Conservation (phyloP, 176 grass and related monocot species). For the Puccinellia tenuiflora region DNA sequence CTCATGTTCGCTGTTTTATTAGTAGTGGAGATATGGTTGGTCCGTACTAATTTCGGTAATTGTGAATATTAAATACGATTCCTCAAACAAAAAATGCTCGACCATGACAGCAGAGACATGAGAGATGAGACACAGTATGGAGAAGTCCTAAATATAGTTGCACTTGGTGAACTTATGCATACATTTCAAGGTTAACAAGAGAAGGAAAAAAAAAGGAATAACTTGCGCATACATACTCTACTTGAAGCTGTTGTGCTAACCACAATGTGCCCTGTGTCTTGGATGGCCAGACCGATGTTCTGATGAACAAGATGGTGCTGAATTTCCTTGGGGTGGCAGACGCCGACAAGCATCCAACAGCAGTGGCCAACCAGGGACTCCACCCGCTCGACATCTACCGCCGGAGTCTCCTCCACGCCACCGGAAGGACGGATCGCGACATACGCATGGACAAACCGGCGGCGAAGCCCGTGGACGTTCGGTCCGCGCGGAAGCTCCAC, state of each 20-base stretch:
- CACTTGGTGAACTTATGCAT: no score
- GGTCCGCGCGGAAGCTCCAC: slow-evolving; percentile 49
- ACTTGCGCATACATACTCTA: no score
- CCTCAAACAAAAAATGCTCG: no score
- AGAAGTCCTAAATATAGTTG: no score
- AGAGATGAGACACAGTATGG: no score
- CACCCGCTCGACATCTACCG: slow-evolving; percentile 51
- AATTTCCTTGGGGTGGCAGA: slow-evolving; percentile 25
- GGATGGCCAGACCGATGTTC: slow-evolving; percentile 9
- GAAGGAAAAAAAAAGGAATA: no score
- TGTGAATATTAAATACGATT: no score
- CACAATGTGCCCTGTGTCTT: background rate
- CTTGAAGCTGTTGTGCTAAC: background rate
- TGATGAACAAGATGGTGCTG: slow-evolving; percentile 52
- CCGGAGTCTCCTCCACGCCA: slow-evolving; percentile 26
- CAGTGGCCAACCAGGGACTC: slow-evolving; percentile 10
- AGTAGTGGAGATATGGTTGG: no score
- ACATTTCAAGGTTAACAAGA: no score
- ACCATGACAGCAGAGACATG: no score
- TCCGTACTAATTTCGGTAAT: no score
- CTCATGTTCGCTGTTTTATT: no score
- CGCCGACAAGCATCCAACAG: background rate
- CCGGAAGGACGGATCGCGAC: background rate
- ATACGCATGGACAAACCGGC: background rate
- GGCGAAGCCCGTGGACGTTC: slow-evolving; percentile 10